A percentile compares a stretch with the other conserved stretches of the same genome.
Conservation (phyloP, 148 eudicot genomes). For the Amaranthus hypochondriacus region DNA sequence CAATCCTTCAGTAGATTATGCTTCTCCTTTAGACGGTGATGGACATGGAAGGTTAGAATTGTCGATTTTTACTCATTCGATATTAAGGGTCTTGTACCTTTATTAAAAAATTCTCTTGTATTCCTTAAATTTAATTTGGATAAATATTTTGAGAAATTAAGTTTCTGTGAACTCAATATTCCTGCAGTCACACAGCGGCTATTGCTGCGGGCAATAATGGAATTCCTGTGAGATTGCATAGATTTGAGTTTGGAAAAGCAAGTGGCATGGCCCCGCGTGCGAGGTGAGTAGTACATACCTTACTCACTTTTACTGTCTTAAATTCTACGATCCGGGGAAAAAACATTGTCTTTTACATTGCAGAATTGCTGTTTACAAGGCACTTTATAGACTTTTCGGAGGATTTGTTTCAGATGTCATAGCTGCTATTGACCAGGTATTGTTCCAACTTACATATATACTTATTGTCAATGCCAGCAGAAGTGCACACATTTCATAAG, state of each 20-base stretch:
- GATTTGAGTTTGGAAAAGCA: conserved; percentile 89
- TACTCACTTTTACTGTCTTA: not conserved
- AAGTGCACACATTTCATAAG: too few species aligned
- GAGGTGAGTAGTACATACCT: conserved; percentile 42
- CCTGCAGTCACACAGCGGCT: conserved; percentile 86
- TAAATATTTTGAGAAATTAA: not conserved
- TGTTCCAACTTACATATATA: not conserved
- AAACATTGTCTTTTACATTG: conserved; percentile 16
- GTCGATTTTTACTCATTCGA: not conserved
- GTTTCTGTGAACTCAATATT: conserved; percentile 13
- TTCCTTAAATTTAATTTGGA: not conserved
- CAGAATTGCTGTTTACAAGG: conserved; percentile 97
- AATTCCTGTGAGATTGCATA: conserved; percentile 85
- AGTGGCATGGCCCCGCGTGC: conserved; percentile 99
- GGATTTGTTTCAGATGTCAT: conserved; percentile 96
- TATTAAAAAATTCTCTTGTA: not conserved
- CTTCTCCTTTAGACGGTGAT: conserved; percentile 97
- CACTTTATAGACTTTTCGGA: conserved; percentile 92
- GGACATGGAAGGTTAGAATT: conserved; percentile 92
- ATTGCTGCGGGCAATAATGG: conserved; percentile 99
- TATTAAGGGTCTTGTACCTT: not conserved
- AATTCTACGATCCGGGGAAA: conserved; percentile 5
- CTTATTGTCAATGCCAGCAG: too few species aligned
- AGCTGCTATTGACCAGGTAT: conserved; percentile 94
- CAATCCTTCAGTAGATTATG: conserved; percentile 73